Percentiles rank a stretch among this genome's conserved stretches.
Evolutionary conservation across 2,329 filamentous ascomycete species (phyloP).

Genomic region (Fusarium paranaense): DNA sequence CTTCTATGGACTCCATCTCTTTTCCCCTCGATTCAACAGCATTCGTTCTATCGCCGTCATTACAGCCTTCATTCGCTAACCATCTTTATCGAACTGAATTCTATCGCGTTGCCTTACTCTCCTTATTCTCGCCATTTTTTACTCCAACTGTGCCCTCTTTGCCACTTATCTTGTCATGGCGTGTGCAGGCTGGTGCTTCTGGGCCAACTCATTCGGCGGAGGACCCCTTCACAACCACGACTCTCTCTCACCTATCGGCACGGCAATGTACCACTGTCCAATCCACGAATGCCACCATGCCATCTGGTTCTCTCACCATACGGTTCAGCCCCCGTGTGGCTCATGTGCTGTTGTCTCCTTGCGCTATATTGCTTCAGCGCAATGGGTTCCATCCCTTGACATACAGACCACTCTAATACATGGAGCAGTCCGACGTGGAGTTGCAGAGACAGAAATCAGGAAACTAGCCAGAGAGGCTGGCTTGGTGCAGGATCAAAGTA

Average conservation of each 20-base stretch:
- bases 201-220: background rate
- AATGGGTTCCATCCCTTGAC: constrained; percentile 42
- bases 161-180: constrained; percentile 20
- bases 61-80: constrained; percentile 1
- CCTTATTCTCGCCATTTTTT: background rate
- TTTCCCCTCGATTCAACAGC: background rate
- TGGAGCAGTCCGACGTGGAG: background rate
- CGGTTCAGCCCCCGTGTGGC: constrained; percentile 47
- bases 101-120: constrained; percentile 1
- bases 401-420: constrained; percentile 4
- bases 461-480: constrained; percentile 3
- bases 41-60: background rate
- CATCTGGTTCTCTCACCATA: constrained; percentile 23
- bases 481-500: background rate
- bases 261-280: constrained; percentile 48
- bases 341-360: constrained; percentile 50
- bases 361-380: constrained; percentile 6
- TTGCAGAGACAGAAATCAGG: constrained; percentile 3
- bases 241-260: constrained; percentile 18
- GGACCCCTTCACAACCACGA: constrained; percentile 37
- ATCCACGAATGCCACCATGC: constrained; percentile 45
- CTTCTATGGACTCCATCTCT: background rate
- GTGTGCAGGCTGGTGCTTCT: constrained; percentile 45
- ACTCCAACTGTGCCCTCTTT: background rate
- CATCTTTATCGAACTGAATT: background rate